Evolutionary conservation across 2,329 filamentous ascomycete genomes (phyloP), one percentile per base, ranked within the genome.

Genomic region (Fusarium algeriense): DNA sequence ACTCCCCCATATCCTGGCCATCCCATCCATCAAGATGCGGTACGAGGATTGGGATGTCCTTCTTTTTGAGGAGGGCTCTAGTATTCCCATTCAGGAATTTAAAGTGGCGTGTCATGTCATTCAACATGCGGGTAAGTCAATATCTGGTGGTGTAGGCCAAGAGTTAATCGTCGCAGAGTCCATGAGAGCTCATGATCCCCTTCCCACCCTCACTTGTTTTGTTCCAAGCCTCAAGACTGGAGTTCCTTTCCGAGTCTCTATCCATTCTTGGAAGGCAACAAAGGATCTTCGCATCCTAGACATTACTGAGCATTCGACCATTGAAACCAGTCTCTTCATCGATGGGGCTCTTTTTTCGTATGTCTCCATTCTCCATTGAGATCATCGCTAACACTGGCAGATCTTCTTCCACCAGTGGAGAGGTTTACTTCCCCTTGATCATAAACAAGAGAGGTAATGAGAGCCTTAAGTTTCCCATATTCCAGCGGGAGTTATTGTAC

Each of bases 31-130:
- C 60, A 71, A 54, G 20, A 97, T 97, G 94, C 90, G 93, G 64
- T 97, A 92, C 85, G 88, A 93, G 74, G 90, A 93, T 76, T 97
- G 93, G 94, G 94, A 97, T 76, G 88, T 96, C 60, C 88, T 97
- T 45, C 85, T 97, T 67, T 97, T 97, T 78, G 91, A 93, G 0
- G 81, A 80, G 67, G 86, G 87, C 67, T 90, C 86, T 74, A 90
- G 89, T 74, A 79, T 92, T 15, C 94, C 94, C 2, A 81, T 95
- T 60, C 92, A 93, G 80, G 94, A 97, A 81, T 97, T 96, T 85
- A 91, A 90, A 77, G 93, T 93, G 11, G 86, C 89, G 67, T 97
- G 93, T 79, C 91, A 92, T 78, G 89, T 91, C 35, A 87, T 90
- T n/a, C 83, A 85, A 9, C 86, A 88, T 75, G 62, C 78, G 52